Evolutionary conservation across 1,284 basidiomycete species (phyloP), one percentile per base, ranked within the genome.

Genomic region (Ceratobasidium sp.): DNA sequence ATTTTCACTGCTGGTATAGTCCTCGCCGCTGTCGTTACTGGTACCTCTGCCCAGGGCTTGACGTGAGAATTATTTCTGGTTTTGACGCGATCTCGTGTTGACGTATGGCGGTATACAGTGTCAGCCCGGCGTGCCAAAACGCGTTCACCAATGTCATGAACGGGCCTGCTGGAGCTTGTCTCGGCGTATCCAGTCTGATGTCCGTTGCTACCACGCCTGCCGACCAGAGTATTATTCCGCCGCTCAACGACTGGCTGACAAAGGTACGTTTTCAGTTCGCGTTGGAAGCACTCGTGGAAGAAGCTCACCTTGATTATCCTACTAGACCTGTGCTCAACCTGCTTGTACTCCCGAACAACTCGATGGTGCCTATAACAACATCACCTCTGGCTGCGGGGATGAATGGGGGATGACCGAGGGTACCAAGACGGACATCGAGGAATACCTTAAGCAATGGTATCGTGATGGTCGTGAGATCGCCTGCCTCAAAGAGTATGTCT

Each of bases 1-100:
- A 63, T 75, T 53, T 75, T 75, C 49, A 40, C 71, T 28, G 64
- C 64, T 67, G 71, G 71, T 63, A 3, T 75, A 23, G 58, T 75
- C 3, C n/a, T 75, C 18, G 71, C 60, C 51, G 71, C 60, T 39
- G 60, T 58, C 46, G 60, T 58, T 10, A 44, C 55, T 33, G 71
- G 71, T 1, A 42, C 60, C n/a, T 75, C 71, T 39, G 56, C 71
- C 20, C 71, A 63, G 71, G 61, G 71, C 23, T 5, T 40, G 46
- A 13, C 26, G 44, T 67, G 28, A 10, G 28, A 13, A 40, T 18
- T 10, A 33, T 15, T 33, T 61, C 23, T 20, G 7, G n/a, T 26
- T 55, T n/a, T 55, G 2, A 20, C 7, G 7, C 2, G 13, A 26
- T 20, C 23, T 55, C 15, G 18, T 15, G 53, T 9, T 26, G 53